A percentile compares a stretch with the other conserved stretches of the same genome.
Conservation (phyloP, 1,284 basidiomycete species). For the Leccinum cinnamomeum region DNA sequence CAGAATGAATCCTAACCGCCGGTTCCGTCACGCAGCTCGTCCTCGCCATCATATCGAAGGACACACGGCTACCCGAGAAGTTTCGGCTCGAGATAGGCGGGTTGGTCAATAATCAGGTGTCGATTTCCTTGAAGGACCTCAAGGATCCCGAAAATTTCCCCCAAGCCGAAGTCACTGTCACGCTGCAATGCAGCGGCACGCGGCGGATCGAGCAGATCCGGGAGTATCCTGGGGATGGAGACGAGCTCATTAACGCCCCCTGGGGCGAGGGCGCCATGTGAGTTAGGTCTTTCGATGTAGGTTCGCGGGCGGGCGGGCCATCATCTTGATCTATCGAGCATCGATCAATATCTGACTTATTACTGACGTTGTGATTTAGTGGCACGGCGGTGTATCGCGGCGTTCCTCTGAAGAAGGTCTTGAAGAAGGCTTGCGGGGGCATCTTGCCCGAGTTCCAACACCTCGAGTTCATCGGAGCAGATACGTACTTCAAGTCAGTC, state of each 20-base stretch:
- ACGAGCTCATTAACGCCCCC: slow-evolving; percentile 55
- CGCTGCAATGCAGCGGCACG: slow-evolving; percentile 55
- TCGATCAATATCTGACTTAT: slow-evolving; percentile 10
- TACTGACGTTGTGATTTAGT: slow-evolving; percentile 25
- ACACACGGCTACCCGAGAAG: not conserved
- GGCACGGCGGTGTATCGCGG: slow-evolving; percentile 49
- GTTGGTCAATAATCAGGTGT: slow-evolving; percentile 11
- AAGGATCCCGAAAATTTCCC: slow-evolving; percentile 20
- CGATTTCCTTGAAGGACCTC: slow-evolving; percentile 18
- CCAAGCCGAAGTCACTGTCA: slow-evolving; percentile 51
- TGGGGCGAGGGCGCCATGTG: slow-evolving; percentile 61
- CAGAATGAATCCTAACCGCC: no score
- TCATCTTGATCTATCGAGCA: not conserved
- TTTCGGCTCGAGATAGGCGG: slow-evolving; percentile 16
- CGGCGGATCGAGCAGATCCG: slow-evolving; percentile 54
- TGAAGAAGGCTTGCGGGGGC: slow-evolving; percentile 54
- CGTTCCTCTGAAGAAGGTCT: slow-evolving; percentile 53
- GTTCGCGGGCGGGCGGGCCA: not conserved
- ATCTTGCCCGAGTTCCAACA: slow-evolving; percentile 49
- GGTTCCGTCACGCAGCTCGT: no score
- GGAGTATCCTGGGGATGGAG: slow-evolving; percentile 57
- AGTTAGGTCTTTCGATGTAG: slow-evolving; percentile 4
- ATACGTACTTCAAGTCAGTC: slow-evolving; percentile 57
- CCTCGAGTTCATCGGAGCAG: slow-evolving; percentile 57
- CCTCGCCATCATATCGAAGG: no score